These are phyloP conservation scores for Rosa hybrid DNA, from an alignment of 331 rosid genomes.

Conservation along the genomic window DNA sequence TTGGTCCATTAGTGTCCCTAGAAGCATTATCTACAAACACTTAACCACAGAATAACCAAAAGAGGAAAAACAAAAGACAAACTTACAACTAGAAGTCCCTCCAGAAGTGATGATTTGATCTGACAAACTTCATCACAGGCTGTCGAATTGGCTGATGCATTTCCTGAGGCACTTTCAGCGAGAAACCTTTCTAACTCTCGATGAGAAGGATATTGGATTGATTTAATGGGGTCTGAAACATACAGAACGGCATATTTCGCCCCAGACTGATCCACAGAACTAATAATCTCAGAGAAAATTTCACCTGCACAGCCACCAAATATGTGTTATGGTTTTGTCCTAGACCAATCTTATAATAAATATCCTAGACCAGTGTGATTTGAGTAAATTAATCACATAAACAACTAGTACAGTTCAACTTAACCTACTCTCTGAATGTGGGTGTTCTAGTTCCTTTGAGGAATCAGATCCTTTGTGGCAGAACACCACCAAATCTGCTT, in stretches of 20 bases:
- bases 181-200: conserved; percentile 78
- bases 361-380: conserved; percentile 13
- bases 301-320: conserved; percentile 53
- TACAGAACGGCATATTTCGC: conserved; percentile 85
- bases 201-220: conserved; percentile 64
- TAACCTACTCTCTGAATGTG: conserved; percentile 68
- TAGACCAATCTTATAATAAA: conserved; percentile 11
- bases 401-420: conserved; percentile 13
- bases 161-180: conserved; percentile 62
- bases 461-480: conserved; percentile 57
- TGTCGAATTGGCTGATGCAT: conserved; percentile 44
- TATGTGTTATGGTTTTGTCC: conserved; percentile 20
- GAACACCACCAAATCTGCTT: conserved; percentile 74
- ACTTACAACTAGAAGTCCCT: conserved; percentile 90
- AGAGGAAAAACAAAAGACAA: conserved; percentile 18
- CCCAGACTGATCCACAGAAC: conserved; percentile 71
- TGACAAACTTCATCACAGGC: conserved; percentile 81
- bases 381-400: background rate
- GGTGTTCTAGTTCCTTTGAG: conserved; percentile 36
- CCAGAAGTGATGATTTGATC: conserved; percentile 85
- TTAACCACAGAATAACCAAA: background rate
- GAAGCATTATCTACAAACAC: conserved; percentile 8
- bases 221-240: conserved; percentile 70
- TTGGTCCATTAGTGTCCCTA: background rate
- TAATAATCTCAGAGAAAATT: conserved; percentile 59